Evolutionary conservation across 108 stramenopile genomes (phyloP).

Genomic region (Skeletonema costatum): DNA sequence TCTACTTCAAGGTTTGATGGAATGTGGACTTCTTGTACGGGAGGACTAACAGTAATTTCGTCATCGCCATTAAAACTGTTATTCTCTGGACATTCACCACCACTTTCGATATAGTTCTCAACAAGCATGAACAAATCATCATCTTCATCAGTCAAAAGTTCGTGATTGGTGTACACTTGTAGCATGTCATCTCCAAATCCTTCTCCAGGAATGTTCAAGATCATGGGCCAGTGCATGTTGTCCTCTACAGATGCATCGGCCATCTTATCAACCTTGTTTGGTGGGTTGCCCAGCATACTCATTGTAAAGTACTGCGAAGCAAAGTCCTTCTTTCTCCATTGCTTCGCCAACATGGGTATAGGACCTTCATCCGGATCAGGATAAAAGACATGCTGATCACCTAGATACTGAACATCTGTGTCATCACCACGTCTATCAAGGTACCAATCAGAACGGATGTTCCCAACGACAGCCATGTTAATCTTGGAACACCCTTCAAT

Average conservation of each 20-base stretch:
- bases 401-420: conserved; percentile 56
- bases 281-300: conserved; percentile 42
- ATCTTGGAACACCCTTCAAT: conserved; percentile 38
- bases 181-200: conserved; percentile 57
- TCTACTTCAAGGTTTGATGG: conserved; percentile 59
- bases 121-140: conserved; percentile 9
- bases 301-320: conserved; percentile 55
- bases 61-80: background rate
- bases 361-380: background rate
- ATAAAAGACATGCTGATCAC: conserved; percentile 59
- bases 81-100: conserved; percentile 10
- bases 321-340: conserved; percentile 65
- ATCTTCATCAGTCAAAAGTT: background rate
- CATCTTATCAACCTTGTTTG: conserved; percentile 18
- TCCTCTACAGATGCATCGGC: conserved; percentile 27
- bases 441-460: conserved; percentile 61
- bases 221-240: conserved; percentile 42
- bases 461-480: conserved; percentile 48
- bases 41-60: conserved; percentile 21
- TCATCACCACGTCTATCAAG: conserved; percentile 48
- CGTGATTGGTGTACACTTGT: conserved; percentile 10
- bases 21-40: conserved; percentile 32
- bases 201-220: conserved; percentile 54
- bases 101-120: conserved; percentile 1
- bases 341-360: conserved; percentile 51